These are phyloP conservation scores for Obba rivulosa DNA, from an alignment of 768 basidiomycete species.

Conservation along the genomic window DNA sequence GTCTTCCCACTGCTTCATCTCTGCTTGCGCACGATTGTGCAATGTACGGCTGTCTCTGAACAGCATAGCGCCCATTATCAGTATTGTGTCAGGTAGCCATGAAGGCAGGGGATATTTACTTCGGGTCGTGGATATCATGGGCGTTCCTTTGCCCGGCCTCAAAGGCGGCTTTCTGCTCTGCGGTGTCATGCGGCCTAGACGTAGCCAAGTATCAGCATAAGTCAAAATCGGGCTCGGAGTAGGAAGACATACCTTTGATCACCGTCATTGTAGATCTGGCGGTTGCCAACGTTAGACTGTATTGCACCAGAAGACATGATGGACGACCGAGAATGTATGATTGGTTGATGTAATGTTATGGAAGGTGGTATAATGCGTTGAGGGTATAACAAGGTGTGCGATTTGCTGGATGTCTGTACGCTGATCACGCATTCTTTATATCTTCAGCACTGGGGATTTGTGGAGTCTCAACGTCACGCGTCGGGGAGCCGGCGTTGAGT, in stretches of 20 bases:
- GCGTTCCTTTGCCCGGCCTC: conserved; percentile 29
- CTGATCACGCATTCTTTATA: too few species aligned
- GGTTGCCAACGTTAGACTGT: conserved; percentile 47
- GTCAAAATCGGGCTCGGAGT: background rate
- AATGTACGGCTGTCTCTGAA: conserved; percentile 43
- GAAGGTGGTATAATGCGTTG: background rate
- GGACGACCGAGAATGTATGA: background rate
- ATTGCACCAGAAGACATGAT: conserved; percentile 30
- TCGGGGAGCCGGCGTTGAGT: background rate
- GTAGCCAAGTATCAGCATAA: background rate
- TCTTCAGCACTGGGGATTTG: too few species aligned
- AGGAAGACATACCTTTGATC: conserved; percentile 41
- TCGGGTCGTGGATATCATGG: conserved; percentile 36
- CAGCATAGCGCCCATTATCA: too few species aligned
- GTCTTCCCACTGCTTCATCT: conserved; percentile 26
- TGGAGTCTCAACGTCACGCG: background rate
- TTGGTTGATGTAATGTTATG: background rate
- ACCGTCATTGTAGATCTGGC: conserved; percentile 40
- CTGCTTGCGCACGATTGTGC: conserved; percentile 26
- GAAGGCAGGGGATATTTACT: conserved; percentile 21
- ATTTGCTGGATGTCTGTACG: too few species aligned
- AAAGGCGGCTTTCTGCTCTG: conserved; percentile 21
- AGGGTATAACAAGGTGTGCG: background rate
- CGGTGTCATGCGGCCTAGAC: background rate
- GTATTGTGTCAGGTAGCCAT: too few species aligned